phyloP scores from a whole-genome alignment of 352 stramenopile species.

The Thalassiosira delicatula region DNA sequence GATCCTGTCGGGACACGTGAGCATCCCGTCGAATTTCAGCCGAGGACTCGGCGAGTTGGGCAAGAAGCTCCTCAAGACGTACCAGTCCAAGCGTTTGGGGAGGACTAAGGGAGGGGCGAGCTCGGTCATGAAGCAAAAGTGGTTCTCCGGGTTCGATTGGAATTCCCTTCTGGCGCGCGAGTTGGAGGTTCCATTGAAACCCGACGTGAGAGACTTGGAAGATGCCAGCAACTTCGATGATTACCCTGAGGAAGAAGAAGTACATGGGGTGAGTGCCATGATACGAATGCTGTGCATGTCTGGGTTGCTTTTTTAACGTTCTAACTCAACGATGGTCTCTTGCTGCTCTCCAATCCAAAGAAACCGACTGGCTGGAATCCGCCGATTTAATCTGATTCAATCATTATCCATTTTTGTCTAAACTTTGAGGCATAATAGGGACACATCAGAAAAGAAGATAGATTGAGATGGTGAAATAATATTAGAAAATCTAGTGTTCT shows the following conservation, averaged over 20 bases:
- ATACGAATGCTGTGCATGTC: neutral
- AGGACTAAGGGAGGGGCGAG: conserved; percentile 87
- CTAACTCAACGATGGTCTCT: no score
- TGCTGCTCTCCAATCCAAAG: no score
- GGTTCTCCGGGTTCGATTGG: conserved; percentile 90
- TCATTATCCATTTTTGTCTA: no score
- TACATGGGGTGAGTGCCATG: conserved; percentile 31
- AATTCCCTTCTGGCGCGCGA: conserved; percentile 44
- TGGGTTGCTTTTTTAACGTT: conserved; percentile 1
- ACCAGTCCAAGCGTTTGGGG: conserved; percentile 88
- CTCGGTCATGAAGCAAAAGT: conserved; percentile 89
- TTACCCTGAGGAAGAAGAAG: conserved; percentile 57
- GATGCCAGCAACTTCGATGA: conserved; percentile 67
- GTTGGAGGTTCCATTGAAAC: conserved; percentile 59
- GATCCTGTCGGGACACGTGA: conserved; percentile 89
- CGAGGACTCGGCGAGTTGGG: conserved; percentile 86
- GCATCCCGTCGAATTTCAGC: conserved; percentile 87
- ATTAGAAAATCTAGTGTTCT: no score
- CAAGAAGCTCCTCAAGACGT: conserved; percentile 88
- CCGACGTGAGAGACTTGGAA: conserved; percentile 58
- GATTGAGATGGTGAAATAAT: no score
- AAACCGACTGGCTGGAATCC: no score
- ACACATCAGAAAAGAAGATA: no score
- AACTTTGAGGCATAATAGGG: no score
- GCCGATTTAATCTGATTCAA: no score